These are phyloP conservation scores for Gliomastix tumulicola DNA, from an alignment of 2,329 filamentous ascomycete species.

Conservation along the genomic window DNA sequence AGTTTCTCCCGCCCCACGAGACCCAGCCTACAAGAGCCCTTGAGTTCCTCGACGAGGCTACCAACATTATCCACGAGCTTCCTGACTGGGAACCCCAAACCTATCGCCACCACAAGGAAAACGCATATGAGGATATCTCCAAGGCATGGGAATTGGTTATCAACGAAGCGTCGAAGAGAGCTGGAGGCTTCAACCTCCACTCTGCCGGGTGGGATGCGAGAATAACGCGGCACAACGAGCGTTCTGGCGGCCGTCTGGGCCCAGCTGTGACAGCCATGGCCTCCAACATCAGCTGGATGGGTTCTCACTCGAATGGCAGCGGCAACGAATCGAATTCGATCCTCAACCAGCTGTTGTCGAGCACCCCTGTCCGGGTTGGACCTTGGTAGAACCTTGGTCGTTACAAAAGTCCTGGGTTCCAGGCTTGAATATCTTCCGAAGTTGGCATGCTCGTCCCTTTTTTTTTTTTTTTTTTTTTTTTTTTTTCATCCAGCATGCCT, in stretches of 20 bases:
- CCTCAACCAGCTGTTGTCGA: slow-evolving; percentile 54
- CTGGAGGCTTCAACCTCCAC: slow-evolving; percentile 82
- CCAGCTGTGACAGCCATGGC: slow-evolving; percentile 73
- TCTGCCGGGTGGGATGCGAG: slow-evolving; percentile 90
- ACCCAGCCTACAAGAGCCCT: slow-evolving; percentile 76
- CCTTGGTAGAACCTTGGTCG: slow-evolving; percentile 52
- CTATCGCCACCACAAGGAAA: slow-evolving; percentile 88
- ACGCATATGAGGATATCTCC: slow-evolving; percentile 92
- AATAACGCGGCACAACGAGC: slow-evolving; percentile 79
- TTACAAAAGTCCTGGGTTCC: too few species aligned
- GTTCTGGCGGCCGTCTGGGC: slow-evolving; percentile 74
- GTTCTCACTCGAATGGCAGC: slow-evolving; percentile 22
- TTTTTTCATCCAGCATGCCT: too few species aligned
- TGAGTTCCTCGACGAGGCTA: slow-evolving; percentile 82
- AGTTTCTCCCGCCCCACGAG: slow-evolving; percentile 91
- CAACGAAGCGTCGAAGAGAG: slow-evolving; percentile 82
- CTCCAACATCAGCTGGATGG: slow-evolving; percentile 73
- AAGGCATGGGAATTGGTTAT: slow-evolving; percentile 91
- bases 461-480: too few species aligned
- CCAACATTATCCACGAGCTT: slow-evolving; percentile 80
- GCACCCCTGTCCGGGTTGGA: slow-evolving; percentile 55
- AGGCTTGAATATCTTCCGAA: not conserved
- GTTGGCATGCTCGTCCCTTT: too few species aligned
- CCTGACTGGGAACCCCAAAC: slow-evolving; percentile 87
- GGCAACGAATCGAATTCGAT: slow-evolving; percentile 48